These are phyloP conservation scores for Basipetospora chlamydospora DNA, from an alignment of 2,329 filamentous ascomycete species.

Conservation along the genomic window DNA sequence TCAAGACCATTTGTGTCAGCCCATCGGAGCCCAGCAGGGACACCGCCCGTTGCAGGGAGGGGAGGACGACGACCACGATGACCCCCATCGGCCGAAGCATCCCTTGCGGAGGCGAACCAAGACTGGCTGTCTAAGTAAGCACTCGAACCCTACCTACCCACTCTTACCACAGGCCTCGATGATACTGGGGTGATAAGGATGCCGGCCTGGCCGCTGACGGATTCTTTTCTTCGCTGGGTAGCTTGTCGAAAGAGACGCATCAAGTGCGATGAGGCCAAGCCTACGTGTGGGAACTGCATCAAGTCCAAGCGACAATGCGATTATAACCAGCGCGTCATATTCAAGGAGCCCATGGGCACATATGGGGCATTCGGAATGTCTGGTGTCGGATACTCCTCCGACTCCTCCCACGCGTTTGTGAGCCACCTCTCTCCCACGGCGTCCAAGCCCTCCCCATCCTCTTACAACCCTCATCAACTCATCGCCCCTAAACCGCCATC, in stretches of 20 bases:
- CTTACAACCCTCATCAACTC: slow-evolving; percentile 21
- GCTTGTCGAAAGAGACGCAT: slow-evolving; percentile 89
- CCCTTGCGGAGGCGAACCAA: slow-evolving; percentile 62
- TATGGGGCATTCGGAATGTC: slow-evolving; percentile 26
- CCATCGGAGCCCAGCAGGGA: not conserved
- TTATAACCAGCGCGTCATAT: slow-evolving; percentile 68
- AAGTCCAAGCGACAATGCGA: slow-evolving; percentile 76
- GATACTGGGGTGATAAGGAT: too few species aligned
- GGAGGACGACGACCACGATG: slow-evolving; percentile 22
- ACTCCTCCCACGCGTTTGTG: slow-evolving; percentile 13
- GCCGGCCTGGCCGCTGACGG: too few species aligned
- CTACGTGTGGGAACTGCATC: slow-evolving; percentile 70
- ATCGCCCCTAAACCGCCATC: slow-evolving; percentile 39
- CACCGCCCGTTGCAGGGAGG: not conserved
- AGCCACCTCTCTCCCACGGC: slow-evolving; percentile 26
- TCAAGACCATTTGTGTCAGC: not conserved
- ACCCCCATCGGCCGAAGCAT: slow-evolving; percentile 29
- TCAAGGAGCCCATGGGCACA: slow-evolving; percentile 56
- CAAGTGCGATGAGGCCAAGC: slow-evolving; percentile 87
- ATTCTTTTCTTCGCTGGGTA: too few species aligned
- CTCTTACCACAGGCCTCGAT: too few species aligned
- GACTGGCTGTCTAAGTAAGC: slow-evolving; percentile 78
- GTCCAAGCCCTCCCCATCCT: slow-evolving; percentile 22
- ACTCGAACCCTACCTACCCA: not conserved
- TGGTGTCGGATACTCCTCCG: slow-evolving; percentile 29